Evolutionary conservation across 371 early-diverging fungal genomes (phyloP), one percentile per base, ranked within the genome.

Genomic region (Vairimorpha ceranae): DNA sequence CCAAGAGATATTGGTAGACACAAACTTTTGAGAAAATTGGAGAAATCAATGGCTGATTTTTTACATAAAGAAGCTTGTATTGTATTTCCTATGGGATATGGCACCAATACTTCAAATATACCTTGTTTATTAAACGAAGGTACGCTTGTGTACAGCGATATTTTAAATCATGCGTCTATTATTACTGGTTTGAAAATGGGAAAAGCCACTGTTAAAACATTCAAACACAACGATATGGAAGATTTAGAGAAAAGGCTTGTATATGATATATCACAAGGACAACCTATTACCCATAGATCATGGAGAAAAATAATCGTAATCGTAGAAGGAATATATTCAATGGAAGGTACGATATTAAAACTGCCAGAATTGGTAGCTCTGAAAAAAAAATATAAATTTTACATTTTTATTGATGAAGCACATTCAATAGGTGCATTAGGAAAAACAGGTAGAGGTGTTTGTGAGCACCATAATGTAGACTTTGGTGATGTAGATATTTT

Each of bases 271-370:
- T 86, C 94, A 30, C 94, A 96, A 83, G 99, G 99, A 29, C 96
- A 97, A 82, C 97, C 96, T 23, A 88, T 92, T 51, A 96, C 95
- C 0, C 95, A 95, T 83, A 89, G 94, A 29, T 92, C 95, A 10
- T 98, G 97, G 96, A 93, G 92, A 82, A 94, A 93, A 87, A 94
- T 99, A 77, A 83, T 97, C 70, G 89, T 99, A 4, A 87, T 99
- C 35, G 92, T 96, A 23, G 98, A 99, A 84, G 97, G 97, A 41
- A 85, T 99, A 27, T 99, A 91, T 80, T 94, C 95, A 14, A 97
- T 97, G 97, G 99, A 99, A 82, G 99, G 97, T 33, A 89, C 90
- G 59, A 89, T 94, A 82, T 88, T 90, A 65, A 88, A 90, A 65
- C 83, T 97, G 65, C 91, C 91, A 38, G 91, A 90, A 74, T 87